phyloP scores from a whole-genome alignment of 768 basidiomycete genomes.

The Mycena haematopus region DNA sequence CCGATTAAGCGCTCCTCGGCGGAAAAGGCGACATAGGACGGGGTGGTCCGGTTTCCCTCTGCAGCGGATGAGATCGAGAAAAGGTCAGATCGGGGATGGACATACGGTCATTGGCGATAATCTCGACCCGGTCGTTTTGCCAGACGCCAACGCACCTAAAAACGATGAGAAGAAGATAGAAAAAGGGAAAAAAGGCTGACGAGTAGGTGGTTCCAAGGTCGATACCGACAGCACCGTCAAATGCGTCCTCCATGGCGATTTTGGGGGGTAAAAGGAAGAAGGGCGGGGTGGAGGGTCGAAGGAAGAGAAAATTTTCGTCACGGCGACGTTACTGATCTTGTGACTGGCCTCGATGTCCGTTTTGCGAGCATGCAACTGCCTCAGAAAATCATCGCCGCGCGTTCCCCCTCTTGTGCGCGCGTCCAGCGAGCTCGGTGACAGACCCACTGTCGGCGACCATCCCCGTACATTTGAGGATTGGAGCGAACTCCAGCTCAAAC shows the following conservation, averaged over 20 bases:
- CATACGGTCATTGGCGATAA: conserved; percentile 96
- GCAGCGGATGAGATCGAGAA: conserved; percentile 25
- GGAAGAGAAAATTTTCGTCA: conserved; percentile 44
- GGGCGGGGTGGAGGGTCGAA: conserved; percentile 46
- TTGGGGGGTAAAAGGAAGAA: conserved; percentile 36
- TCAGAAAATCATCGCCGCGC: conserved; percentile 6
- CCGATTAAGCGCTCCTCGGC: conserved; percentile 96
- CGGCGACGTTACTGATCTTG: neutral
- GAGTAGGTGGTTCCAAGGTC: conserved; percentile 98
- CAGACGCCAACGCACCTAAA: conserved; percentile 96
- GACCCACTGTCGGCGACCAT: conserved; percentile 36
- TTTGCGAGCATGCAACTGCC: conserved; percentile 4
- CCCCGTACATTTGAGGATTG: conserved; percentile 60
- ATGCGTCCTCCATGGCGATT: conserved; percentile 88
- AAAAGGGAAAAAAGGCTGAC: conserved; percentile 48
- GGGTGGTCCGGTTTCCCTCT: conserved; percentile 99
- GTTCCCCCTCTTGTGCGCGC: conserved; percentile 17
- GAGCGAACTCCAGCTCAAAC: conserved; percentile 63
- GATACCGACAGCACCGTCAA: conserved; percentile 96
- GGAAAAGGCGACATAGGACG: conserved; percentile 99
- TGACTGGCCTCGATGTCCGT: conserved; percentile 31
- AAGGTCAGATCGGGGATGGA: conserved; percentile 24
- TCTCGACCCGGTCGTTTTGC: conserved; percentile 99
- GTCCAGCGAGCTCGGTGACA: neutral
- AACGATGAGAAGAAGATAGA: conserved; percentile 34